Conservation (phyloP, 257 asterid species). For the Primulina eburnea region DNA sequence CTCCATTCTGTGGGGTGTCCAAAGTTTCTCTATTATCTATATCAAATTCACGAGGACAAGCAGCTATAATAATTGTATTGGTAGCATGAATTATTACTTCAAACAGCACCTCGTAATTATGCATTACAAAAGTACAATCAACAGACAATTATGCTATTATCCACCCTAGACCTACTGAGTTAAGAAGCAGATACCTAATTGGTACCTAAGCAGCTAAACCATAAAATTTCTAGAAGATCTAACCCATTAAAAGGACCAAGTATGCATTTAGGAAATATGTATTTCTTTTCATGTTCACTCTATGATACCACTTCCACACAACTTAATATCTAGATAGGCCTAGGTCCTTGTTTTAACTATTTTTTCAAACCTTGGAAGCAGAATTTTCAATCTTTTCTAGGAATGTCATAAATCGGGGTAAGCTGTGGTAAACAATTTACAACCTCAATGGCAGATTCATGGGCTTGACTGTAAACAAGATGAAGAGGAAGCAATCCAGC, state of each 20-base stretch:
- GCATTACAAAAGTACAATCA: slow-evolving; percentile 2
- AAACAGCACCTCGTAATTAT: neutral
- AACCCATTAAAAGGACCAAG: slow-evolving; percentile 10
- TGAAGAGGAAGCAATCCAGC: slow-evolving; percentile 98
- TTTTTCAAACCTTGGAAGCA: slow-evolving; percentile 5
- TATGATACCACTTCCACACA: neutral
- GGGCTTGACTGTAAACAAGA: slow-evolving; percentile 95
- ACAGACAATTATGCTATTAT: neutral
- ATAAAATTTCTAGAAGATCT: neutral
- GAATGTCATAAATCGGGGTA: slow-evolving; percentile 16
- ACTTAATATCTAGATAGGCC: neutral
- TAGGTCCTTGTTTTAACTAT: neutral
- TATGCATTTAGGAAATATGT: neutral
- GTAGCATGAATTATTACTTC: neutral
- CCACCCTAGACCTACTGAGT: too few species aligned
- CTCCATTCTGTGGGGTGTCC: neutral
- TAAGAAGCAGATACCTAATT: too few species aligned
- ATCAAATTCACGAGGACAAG: neutral
- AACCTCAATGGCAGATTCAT: slow-evolving; percentile 93
- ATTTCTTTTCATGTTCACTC: neutral
- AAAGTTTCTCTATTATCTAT: slow-evolving; percentile 5
- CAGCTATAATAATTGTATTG: slow-evolving; percentile 12
- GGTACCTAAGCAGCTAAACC: too few species aligned
- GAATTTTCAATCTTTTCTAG: slow-evolving; percentile 8
- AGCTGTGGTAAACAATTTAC: slow-evolving; percentile 21